Evolutionary conservation across 306 rosid genomes (phyloP).

Genomic region (Fagus sylvatica): DNA sequence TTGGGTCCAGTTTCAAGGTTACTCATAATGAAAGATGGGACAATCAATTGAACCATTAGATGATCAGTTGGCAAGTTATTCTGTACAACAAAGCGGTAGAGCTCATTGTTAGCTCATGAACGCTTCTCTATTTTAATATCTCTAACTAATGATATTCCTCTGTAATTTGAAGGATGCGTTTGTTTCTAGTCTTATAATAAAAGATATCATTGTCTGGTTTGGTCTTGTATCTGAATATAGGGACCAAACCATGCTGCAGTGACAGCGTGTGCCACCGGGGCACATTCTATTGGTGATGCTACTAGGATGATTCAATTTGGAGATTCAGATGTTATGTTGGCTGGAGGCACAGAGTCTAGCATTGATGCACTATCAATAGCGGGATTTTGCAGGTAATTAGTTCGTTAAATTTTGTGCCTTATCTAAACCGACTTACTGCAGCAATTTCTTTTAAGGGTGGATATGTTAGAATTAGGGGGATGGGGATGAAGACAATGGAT

Average conservation of each 20-base stretch:
- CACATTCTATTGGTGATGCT: constrained; percentile 94
- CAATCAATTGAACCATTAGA: constrained; percentile 7
- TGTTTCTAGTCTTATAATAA: not conserved
- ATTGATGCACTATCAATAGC: constrained; percentile 94
- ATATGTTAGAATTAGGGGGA: not conserved
- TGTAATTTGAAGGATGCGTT: not conserved
- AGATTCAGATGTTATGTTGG: constrained; percentile 95
- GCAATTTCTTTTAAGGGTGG: not conserved
- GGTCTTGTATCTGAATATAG: constrained; percentile 41
- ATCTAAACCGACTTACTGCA: not conserved
- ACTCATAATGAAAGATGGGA: not conserved
- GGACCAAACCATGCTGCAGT: constrained; percentile 96
- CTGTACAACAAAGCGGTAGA: constrained; percentile 11
- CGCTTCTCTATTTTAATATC: not conserved
- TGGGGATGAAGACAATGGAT: not conserved
- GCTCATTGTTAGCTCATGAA: constrained; percentile 25
- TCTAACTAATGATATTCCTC: constrained; percentile 14
- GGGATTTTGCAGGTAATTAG: constrained; percentile 75
- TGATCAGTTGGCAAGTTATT: constrained; percentile 6
- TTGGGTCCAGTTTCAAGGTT: constrained; percentile 17
- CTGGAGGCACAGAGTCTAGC: constrained; percentile 97
- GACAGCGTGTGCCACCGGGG: constrained; percentile 96
- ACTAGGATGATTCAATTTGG: constrained; percentile 96
- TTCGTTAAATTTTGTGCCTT: constrained; percentile 8
- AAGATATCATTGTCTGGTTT: constrained; percentile 8